phyloP scores from a whole-genome alignment of 2,329 filamentous ascomycete species.

The Fusarium pseudograminearum region DNA sequence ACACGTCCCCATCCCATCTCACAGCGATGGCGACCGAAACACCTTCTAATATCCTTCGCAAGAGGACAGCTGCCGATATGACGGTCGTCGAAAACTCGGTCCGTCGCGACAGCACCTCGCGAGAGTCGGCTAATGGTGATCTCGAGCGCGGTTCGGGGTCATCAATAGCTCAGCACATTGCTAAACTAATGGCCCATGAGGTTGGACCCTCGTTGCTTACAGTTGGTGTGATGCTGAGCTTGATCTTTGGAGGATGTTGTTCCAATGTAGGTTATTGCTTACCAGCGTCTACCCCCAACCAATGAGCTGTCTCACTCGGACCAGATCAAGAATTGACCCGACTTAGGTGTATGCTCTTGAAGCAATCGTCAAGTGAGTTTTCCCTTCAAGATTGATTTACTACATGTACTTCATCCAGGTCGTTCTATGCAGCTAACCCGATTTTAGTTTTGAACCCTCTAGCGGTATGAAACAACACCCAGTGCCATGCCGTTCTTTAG shows the following conservation, averaged over 20 bases:
- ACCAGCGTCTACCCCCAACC: background rate
- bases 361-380: conserved; percentile 87
- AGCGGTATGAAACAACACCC: conserved; percentile 70
- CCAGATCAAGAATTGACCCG: conserved; percentile 38
- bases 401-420: background rate
- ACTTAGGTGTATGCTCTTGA: conserved; percentile 92
- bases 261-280: conserved; percentile 75
- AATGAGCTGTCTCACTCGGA: conserved; percentile 7
- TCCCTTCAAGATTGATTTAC: background rate
- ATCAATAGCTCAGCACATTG: conserved; percentile 41
- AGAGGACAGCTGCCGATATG: conserved; percentile 43
- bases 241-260: conserved; percentile 97
- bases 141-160: conserved; percentile 31
- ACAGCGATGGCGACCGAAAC: conserved; percentile 24
- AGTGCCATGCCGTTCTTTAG: background rate
- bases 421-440: conserved; percentile 25
- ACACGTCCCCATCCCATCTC: conserved; percentile 19
- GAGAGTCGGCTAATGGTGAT: conserved; percentile 18
- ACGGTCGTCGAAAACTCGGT: conserved; percentile 27
- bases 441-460: conserved; percentile 78
- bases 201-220: conserved; percentile 60
- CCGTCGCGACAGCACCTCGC: conserved; percentile 21
- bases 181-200: conserved; percentile 40
- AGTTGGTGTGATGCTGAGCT: conserved; percentile 75
- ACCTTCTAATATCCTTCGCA: conserved; percentile 39